Base-by-base conservation (phyloP, 495 filamentous ascomycete genomes). In the Penicillium manginii region DNA sequence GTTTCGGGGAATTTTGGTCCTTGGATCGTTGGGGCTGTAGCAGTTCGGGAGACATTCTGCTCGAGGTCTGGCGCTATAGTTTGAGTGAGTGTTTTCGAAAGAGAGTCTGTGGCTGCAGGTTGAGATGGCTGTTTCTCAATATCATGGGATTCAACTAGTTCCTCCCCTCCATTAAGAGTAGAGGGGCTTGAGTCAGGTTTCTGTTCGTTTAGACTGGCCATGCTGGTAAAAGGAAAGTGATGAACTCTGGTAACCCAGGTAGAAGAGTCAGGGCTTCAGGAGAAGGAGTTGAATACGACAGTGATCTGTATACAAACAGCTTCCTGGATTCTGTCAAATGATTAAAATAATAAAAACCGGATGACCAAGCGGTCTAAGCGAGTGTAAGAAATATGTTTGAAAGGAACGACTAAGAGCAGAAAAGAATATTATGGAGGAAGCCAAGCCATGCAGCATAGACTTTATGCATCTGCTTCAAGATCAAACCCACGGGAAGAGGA, bases 1-100 rank as follows among this genome's bases (percentile, higher is more conserved):
- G 61, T 63, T 15, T 51, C 54, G 2, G 50, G 63, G 21, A 23
- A 47, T 15, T 47, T 47, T 19, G 45, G 45, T 22, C 2, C 45
- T 47, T 22, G 19, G 10, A 2, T 47, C 6, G 2, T 22, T n/a
- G 18, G 21, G 18, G 45, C 11, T 0, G 26, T 29, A 29, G 26
- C 9, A 29, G 26, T 29, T 29, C 26, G 26, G 26, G 26, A 8
- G 26, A 7, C 26, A 29, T 29, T 29, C 26, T 29, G 26, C 26
- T 29, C 26, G 9, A 29, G 26, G 3, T 29, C 26, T 8, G 26
- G 26, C 26, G 0, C 26, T 4, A 21, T 21, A n/a, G 18, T 26
- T 47, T 47, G 19, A 19, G 40, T 47, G 19, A 8, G 26, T 29
- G 26, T 29, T 29, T 8, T 29, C 26, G 26, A 5, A 29, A 29